Percentiles rank a stretch among this genome's conserved stretches.
phyloP scores from a whole-genome alignment of 1,284 basidiomycete species.

The Thelephora terrestris region DNA sequence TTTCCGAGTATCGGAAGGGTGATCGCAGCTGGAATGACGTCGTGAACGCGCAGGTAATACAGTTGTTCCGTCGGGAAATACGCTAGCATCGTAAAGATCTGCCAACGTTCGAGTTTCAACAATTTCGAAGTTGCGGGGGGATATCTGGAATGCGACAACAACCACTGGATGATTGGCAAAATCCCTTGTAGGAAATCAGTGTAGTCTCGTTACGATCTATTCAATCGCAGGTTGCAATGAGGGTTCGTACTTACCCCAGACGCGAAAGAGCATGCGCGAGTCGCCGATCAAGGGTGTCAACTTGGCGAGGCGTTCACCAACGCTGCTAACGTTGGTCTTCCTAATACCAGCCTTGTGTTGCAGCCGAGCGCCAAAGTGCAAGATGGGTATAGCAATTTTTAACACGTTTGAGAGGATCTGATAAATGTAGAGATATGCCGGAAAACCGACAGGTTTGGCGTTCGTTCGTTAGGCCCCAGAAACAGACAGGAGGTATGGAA shows the following conservation, averaged over 20 bases:
- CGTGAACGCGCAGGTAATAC: constrained; percentile 57
- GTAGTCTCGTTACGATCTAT: not conserved
- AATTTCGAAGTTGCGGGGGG: constrained; percentile 59
- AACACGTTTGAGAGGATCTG: constrained; percentile 63
- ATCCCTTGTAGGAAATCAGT: constrained; percentile 36
- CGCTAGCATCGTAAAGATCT: constrained; percentile 75
- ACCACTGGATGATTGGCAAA: constrained; percentile 70
- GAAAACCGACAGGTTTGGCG: too few relatives aligned
- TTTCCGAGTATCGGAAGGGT: constrained; percentile 27
- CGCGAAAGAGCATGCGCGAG: constrained; percentile 61
- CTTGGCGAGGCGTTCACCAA: constrained; percentile 44
- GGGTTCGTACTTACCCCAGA: constrained; percentile 50
- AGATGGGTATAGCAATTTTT: constrained; percentile 56
- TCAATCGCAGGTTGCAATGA: not conserved
- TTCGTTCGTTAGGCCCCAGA: not conserved
- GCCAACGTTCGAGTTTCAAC: constrained; percentile 68
- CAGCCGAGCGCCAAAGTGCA: constrained; percentile 55
- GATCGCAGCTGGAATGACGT: constrained; percentile 47
- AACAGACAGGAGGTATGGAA: not conserved
- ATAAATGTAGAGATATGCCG: not conserved
- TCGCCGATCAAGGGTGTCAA: constrained; percentile 49
- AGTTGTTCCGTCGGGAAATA: constrained; percentile 75
- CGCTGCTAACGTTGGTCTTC: constrained; percentile 36
- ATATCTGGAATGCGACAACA: constrained; percentile 58
- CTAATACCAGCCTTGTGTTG: constrained; percentile 53